These are phyloP conservation scores for Agastache rugosa DNA, from an alignment of 257 asterid genomes.

Conservation along the genomic window DNA sequence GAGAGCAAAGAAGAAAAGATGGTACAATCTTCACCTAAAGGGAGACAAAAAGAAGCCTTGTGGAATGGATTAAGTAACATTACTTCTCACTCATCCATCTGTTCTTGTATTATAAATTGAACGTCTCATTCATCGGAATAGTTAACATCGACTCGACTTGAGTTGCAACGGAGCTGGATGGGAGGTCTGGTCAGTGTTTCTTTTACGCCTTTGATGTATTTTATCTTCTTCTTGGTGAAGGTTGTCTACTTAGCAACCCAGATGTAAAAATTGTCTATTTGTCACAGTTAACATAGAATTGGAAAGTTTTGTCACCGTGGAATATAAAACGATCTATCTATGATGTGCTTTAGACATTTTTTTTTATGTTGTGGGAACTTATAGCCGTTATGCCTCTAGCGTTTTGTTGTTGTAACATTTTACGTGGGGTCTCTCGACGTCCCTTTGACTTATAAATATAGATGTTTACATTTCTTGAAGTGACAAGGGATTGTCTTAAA, in stretches of 20 bases:
- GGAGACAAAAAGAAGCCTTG: conserved; percentile 91
- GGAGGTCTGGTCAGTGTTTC: conserved; percentile 7
- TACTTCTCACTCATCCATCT: conserved; percentile 21
- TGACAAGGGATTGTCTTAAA: no score
- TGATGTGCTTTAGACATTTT: neutral
- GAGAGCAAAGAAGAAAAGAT: conserved; percentile 73
- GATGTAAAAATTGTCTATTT: conserved; percentile 30
- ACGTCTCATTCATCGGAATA: conserved; percentile 40
- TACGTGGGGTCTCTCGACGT: neutral
- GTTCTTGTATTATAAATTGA: conserved; percentile 55
- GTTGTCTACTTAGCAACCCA: conserved; percentile 31
- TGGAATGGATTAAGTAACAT: conserved; percentile 50
- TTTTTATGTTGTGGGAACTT: no score
- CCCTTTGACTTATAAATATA: neutral
- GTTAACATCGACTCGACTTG: neutral
- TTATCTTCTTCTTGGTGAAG: neutral
- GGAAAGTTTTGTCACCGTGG: conserved; percentile 17
- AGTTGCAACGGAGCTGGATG: neutral
- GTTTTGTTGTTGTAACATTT: no score
- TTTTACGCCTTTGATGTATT: conserved; percentile 18
- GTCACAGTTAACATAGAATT: conserved; percentile 23
- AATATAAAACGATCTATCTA: conserved; percentile 8
- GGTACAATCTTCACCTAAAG: conserved; percentile 86
- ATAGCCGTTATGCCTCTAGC: no score
- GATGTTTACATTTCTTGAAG: neutral